Conservation (phyloP, 148 eudicot genomes). For the Rhododendron griersonianum region DNA sequence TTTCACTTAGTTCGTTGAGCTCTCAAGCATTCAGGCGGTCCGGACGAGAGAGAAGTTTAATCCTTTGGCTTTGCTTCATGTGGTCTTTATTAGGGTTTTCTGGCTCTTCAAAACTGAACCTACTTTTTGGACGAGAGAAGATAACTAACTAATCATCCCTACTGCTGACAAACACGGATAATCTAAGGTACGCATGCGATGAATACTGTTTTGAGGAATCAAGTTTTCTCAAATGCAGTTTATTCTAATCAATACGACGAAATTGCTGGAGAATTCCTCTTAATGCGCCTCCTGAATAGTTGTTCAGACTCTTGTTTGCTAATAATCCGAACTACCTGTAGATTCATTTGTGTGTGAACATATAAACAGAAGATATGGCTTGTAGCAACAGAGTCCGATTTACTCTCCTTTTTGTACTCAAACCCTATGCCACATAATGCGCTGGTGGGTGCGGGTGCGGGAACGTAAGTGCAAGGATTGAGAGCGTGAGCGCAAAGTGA, state of each 20-base stretch:
- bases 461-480: no score
- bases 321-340: neutral
- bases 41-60: no score
- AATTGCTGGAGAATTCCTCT: neutral
- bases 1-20: no score
- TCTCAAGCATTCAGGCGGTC: no score
- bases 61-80: no score
- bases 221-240: neutral
- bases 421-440: no score
- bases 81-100: no score
- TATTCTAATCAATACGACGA: neutral
- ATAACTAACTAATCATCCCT: neutral
- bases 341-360: neutral
- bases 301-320: neutral
- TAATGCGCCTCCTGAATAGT: neutral
- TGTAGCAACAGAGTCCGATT: neutral
- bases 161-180: neutral
- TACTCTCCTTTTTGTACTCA: no score
- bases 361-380: neutral
- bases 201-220: neutral
- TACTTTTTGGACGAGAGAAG: no score
- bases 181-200: neutral
- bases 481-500: no score
- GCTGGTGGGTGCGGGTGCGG: no score
- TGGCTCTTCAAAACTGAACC: no score